Conservation (phyloP, 345 rosid genomes). For the Limnanthes douglasii region DNA sequence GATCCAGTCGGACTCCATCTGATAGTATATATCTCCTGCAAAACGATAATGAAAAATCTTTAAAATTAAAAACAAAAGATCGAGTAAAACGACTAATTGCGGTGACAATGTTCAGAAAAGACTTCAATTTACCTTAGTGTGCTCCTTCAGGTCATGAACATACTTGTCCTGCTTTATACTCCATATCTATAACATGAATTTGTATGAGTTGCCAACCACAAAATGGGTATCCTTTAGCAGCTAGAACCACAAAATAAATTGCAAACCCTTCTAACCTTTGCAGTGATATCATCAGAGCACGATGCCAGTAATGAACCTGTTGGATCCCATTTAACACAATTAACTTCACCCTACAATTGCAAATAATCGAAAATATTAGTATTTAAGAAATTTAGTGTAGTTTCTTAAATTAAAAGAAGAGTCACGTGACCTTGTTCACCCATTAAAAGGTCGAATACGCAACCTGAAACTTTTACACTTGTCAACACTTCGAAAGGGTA, state of each 20-base stretch:
- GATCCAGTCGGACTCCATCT: slow-evolving; percentile 96
- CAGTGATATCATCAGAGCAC: slow-evolving; percentile 94
- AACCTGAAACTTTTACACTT: no score
- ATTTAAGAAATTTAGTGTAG: slow-evolving; percentile 1
- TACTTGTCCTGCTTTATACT: slow-evolving; percentile 56
- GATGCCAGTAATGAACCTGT: slow-evolving; percentile 86
- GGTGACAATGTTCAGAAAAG: background rate
- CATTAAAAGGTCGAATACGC: background rate
- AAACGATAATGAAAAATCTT: background rate
- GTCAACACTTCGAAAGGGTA: no score
- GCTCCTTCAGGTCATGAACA: slow-evolving; percentile 82
- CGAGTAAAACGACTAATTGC: no score
- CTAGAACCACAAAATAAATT: background rate
- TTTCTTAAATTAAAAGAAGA: slow-evolving; percentile 4
- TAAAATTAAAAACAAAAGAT: background rate
- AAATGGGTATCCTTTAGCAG: background rate
- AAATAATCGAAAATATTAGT: slow-evolving; percentile 8
- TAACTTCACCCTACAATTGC: slow-evolving; percentile 84
- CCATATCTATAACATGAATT: slow-evolving; percentile 49
- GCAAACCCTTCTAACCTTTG: slow-evolving; percentile 43
- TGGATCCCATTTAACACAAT: slow-evolving; percentile 99
- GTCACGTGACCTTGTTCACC: no score
- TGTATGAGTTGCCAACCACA: slow-evolving; percentile 1
- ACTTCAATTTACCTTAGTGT: slow-evolving; percentile 31
- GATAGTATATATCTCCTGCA: slow-evolving; percentile 82